Conservation (phyloP, 2,329 filamentous ascomycete species). For the Aspergillus sclerotialis region DNA sequence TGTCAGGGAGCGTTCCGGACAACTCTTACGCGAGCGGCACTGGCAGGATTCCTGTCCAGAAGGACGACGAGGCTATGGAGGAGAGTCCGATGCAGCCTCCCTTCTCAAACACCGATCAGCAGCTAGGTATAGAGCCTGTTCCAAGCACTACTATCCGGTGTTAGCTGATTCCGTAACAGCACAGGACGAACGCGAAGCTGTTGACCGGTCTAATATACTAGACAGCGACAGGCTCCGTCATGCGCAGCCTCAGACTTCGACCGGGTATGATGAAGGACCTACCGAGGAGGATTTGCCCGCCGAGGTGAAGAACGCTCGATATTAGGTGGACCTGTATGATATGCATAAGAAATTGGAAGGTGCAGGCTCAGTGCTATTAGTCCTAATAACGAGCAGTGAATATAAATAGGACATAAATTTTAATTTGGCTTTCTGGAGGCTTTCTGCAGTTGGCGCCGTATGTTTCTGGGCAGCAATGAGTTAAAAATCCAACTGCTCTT, state of each 20-base stretch:
- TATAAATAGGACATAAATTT: no score
- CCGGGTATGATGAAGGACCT: constrained; percentile 17
- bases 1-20: constrained; percentile 13
- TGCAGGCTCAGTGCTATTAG: no score
- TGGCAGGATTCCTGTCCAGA: constrained; percentile 15
- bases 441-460: no score
- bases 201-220: constrained; percentile 16
- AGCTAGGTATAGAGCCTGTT: constrained; percentile 19
- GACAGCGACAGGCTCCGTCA: constrained; percentile 16
- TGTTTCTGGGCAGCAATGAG: no score
- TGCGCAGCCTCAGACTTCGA: constrained; percentile 13
- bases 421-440: no score
- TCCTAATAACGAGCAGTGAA: no score
- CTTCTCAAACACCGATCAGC: constrained; percentile 19
- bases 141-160: not conserved
- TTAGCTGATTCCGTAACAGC: constrained; percentile 3
- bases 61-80: constrained; percentile 13
- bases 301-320: no score
- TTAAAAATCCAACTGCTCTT: no score
- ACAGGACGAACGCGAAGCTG: constrained; percentile 16
- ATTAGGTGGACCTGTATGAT: no score
- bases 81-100: constrained; percentile 24
- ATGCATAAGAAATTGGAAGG: no score
- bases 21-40: constrained; percentile 18
- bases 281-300: constrained; percentile 18